These are phyloP conservation scores for Vitis hybrid DNA, from an alignment of 177 flowering plant genomes.

Conservation along the genomic window DNA sequence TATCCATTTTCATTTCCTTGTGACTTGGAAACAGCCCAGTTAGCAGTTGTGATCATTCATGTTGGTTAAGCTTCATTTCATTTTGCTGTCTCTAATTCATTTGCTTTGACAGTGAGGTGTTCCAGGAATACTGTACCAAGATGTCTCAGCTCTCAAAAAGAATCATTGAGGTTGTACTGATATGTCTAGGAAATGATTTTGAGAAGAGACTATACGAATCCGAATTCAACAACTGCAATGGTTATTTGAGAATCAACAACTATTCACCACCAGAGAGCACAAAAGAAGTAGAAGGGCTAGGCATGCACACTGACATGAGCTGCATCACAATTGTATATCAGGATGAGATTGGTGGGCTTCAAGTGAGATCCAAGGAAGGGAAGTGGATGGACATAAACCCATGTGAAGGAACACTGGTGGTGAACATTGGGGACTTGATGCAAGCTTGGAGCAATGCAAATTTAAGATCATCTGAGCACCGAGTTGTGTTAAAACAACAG, in stretches of 20 bases:
- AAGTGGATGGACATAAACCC: conserved; percentile 75
- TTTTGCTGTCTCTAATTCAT: not conserved
- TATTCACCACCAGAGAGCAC: conserved; percentile 52
- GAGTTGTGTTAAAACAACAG: conserved; percentile 54
- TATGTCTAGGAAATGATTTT: conserved; percentile 50
- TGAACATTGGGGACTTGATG: conserved; percentile 83
- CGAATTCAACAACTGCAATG: conserved; percentile 72
- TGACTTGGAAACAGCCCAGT: no score
- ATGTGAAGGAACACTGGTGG: conserved; percentile 59
- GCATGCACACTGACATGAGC: conserved; percentile 96
- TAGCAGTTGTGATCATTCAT: no score
- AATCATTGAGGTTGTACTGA: conserved; percentile 40
- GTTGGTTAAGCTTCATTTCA: no score
- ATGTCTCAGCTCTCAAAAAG: conserved; percentile 58
- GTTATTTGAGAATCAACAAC: conserved; percentile 73
- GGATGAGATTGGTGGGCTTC: conserved; percentile 81
- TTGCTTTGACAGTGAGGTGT: conserved; percentile 41
- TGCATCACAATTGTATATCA: conserved; percentile 80
- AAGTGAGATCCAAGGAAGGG: conserved; percentile 74
- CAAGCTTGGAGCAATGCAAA: conserved; percentile 92
- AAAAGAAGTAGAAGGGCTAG: conserved; percentile 69
- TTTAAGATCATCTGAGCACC: conserved; percentile 77
- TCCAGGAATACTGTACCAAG: conserved; percentile 70
- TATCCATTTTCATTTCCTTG: no score
- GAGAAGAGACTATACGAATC: conserved; percentile 37